phyloP scores from a whole-genome alignment of 192 early-diverging fungal genomes.

The Mortierella antarctica region DNA sequence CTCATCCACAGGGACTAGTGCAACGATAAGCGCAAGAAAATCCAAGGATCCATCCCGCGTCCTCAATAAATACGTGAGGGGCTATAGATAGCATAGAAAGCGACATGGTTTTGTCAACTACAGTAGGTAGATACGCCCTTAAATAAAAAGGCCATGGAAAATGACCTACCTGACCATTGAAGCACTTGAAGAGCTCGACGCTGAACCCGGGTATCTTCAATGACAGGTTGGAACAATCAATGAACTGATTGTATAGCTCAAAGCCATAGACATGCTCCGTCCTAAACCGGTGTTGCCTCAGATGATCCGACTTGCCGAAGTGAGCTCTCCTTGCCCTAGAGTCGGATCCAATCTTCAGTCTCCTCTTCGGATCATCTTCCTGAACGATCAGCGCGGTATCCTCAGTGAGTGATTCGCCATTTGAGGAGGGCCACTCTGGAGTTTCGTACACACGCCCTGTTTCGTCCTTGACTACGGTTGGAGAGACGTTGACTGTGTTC shows the following conservation, averaged over 20 bases:
- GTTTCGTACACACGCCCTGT: background rate
- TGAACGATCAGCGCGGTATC: background rate
- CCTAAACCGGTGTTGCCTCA: background rate
- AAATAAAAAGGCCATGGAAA: background rate
- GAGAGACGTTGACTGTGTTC: constrained; percentile 20
- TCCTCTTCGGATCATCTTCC: constrained; percentile 12
- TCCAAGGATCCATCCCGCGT: no score
- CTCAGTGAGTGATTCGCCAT: constrained; percentile 7
- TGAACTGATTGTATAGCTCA: constrained; percentile 22
- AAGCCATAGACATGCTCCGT: constrained; percentile 28
- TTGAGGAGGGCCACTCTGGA: constrained; percentile 7
- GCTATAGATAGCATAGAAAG: no score
- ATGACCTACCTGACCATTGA: constrained; percentile 24
- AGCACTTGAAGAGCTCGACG: constrained; percentile 13
- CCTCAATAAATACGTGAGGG: no score
- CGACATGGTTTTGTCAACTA: background rate
- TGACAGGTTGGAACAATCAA: constrained; percentile 18
- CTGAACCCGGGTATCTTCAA: constrained; percentile 25
- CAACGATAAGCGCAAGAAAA: no score
- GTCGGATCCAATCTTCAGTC: constrained; percentile 5
- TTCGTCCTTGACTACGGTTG: background rate
- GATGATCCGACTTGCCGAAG: constrained; percentile 20
- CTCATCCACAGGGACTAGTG: no score
- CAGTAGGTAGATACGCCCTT: background rate
- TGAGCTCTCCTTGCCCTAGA: background rate